Base-by-base conservation (phyloP, 225 moss, liverwort and hornwort species). In the Polytrichum formosum region DNA sequence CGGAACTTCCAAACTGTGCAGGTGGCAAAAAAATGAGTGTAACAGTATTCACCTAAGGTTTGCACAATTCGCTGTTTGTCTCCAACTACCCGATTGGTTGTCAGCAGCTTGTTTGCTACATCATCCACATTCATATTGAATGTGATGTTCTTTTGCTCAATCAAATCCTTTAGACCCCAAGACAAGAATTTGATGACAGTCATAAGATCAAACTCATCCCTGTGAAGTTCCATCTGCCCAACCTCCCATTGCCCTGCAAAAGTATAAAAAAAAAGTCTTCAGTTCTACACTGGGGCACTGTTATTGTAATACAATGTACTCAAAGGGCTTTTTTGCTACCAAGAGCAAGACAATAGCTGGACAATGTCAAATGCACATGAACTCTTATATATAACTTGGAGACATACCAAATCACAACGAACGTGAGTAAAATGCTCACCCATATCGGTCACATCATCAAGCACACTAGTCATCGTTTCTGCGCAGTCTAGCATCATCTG, bases 401-500 rank as follows among this genome's bases (percentile, higher is more conserved):
- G 13, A 46, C 46, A 13, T 46, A 13, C 10, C 46, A 46, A 46
- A 46, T 16, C 46, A 46, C 46, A 46, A 46, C 46, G 16, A 46
- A 61, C 8, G 18, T 61, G 46, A 68, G 54, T 61, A 46, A 28
- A 25, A 65, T 29, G 31, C 85, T 73, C 61, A 92, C 92, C 92
- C 92, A 92, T 92, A 63, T 92, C 92, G 1, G 90, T 92, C 7
- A 92, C 90, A 63, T 90, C 92, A 25, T 92, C 88, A 64, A 92
- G 86, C 30, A 92, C 92, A 65, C 86, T 90, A 0, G 92, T 92
- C 92, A 92, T 92, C 1, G 92, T 86, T 67, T 92, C 90, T 2
- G 92, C 90, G 27, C 92, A 92, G 71, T 92, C 92, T 5, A 92
- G 82, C 92, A 92, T 92, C 92, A 92, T 92, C 69, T 92, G 90